phyloP scores from a whole-genome alignment of 495 filamentous ascomycete species.

The Penicillium psychrofluorescens region DNA sequence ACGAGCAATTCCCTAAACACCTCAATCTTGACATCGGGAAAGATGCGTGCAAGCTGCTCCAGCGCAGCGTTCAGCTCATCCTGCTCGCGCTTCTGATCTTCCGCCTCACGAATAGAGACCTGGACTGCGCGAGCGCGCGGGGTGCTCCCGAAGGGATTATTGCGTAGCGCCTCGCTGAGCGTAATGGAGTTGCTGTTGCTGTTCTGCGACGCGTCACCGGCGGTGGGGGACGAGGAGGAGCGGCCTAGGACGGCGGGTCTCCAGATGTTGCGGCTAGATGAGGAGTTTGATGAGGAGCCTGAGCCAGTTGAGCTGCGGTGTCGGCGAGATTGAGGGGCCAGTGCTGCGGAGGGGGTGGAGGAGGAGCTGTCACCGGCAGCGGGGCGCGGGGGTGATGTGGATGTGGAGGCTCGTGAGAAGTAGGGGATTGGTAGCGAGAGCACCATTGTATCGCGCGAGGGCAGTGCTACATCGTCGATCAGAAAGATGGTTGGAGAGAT shows the following conservation, averaged over 20 bases:
- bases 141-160: constrained; percentile 36
- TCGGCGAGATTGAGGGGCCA: constrained; percentile 10
- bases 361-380: constrained; percentile 8
- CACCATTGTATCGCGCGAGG: constrained; percentile 26
- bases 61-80: constrained; percentile 70
- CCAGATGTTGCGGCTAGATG: constrained; percentile 8
- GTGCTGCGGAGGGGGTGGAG: background rate
- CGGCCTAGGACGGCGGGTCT: constrained; percentile 5
- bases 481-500: no score
- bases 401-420: constrained; percentile 30
- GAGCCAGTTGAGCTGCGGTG: constrained; percentile 8
- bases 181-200: constrained; percentile 25
- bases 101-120: constrained; percentile 7
- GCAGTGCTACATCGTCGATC: constrained; percentile 27
- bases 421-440: constrained; percentile 34
- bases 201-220: no score
- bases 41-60: constrained; percentile 62
- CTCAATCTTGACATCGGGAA: constrained; percentile 80
- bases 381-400: constrained; percentile 23
- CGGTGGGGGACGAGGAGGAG: constrained; percentile 2
- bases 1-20: constrained; percentile 88
- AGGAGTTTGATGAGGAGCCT: constrained; percentile 13
- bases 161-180: constrained; percentile 33
- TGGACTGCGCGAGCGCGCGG: constrained; percentile 24
- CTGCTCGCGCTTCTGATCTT: constrained; percentile 37